Evolutionary conservation across 2,329 filamentous ascomycete genomes (phyloP).

Genomic region (Pseudogymnoascus sp.): DNA sequence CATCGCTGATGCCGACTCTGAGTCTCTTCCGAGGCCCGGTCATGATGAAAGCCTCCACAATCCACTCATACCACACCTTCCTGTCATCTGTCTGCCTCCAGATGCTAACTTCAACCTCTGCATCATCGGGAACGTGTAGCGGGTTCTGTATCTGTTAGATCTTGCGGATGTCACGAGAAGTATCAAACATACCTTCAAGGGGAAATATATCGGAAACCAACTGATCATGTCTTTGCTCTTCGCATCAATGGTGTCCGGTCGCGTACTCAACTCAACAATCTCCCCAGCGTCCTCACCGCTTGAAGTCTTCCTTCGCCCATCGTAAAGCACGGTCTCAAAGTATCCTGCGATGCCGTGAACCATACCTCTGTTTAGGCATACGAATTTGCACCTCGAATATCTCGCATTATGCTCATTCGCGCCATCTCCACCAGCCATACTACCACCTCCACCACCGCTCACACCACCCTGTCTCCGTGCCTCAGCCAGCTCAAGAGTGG

Average conservation of each 20-base stretch:
- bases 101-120: slow-evolving; percentile 85
- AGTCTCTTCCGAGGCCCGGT: slow-evolving; percentile 52
- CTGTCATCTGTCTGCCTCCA: slow-evolving; percentile 93
- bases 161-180: neutral
- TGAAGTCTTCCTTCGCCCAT: slow-evolving; percentile 29
- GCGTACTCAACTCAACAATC: slow-evolving; percentile 80
- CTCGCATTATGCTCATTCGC: slow-evolving; percentile 88
- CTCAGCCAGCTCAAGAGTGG: slow-evolving; percentile 48
- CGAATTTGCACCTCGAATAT: slow-evolving; percentile 71
- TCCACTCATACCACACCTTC: slow-evolving; percentile 98
- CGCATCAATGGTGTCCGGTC: slow-evolving; percentile 81
- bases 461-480: slow-evolving; percentile 56
- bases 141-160: slow-evolving; percentile 55
- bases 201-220: slow-evolving; percentile 99
- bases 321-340: slow-evolving; percentile 93
- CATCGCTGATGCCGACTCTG: slow-evolving; percentile 57
- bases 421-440: slow-evolving; percentile 67
- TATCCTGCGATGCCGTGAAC: slow-evolving; percentile 90
- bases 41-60: slow-evolving; percentile 75
- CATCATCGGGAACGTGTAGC: slow-evolving; percentile 74
- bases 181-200: slow-evolving; percentile 64
- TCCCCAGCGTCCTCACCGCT: slow-evolving; percentile 28
- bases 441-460: slow-evolving; percentile 61
- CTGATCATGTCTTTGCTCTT: slow-evolving; percentile 99
- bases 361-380: slow-evolving; percentile 69